Evolutionary conservation across 495 filamentous ascomycete genomes (phyloP), one percentile per base, ranked within the genome.

Genomic region (Aspergillus wentii): DNA sequence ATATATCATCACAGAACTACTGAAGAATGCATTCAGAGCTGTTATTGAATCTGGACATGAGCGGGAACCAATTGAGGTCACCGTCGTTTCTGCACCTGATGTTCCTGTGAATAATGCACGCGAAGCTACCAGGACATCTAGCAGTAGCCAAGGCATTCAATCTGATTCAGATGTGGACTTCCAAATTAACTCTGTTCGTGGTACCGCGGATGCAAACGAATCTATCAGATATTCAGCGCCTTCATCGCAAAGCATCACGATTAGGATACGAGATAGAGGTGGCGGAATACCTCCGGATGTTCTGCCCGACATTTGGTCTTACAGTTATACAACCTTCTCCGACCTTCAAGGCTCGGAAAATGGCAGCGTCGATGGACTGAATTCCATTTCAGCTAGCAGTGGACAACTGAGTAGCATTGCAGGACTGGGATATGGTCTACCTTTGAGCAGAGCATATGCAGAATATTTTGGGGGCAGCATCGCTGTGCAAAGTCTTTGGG

Each of bases 401-500:
- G 78, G 75, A 3, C 80, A 80, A 23, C 65, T 75, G 3, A 85
- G 79, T 50, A 88, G 82, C 35, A 89, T 98, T 42, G 92, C 92
- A 0, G 89, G 92, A 1, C 66, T 98, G 17, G 92, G 92, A 2
- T 98, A 98, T 63, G 92, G 92, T 9, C 51, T 98, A 41, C 92
- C 92, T 26, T 62, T 98, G 25, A 88, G 89, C 35, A 75, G 92
- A 47, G 91, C 92, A 0, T 98, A 98, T 64, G 92, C 92, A 1
- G 90, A 98, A 65, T 96, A 97, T 54, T 98, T 98, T 71, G 92
- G 92, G 2, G 92, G 92, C 1, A 88, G 91, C n/a, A 88, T 98
- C 45, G 79, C 78, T 6, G 81, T 98, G 40, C 92, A 97, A 72
- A 95, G 87, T 52, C 56, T 96, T 22, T 95, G 85, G 72, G 92